Base-by-base conservation (phyloP, 768 basidiomycete genomes). In the Tylopilus balloui region DNA sequence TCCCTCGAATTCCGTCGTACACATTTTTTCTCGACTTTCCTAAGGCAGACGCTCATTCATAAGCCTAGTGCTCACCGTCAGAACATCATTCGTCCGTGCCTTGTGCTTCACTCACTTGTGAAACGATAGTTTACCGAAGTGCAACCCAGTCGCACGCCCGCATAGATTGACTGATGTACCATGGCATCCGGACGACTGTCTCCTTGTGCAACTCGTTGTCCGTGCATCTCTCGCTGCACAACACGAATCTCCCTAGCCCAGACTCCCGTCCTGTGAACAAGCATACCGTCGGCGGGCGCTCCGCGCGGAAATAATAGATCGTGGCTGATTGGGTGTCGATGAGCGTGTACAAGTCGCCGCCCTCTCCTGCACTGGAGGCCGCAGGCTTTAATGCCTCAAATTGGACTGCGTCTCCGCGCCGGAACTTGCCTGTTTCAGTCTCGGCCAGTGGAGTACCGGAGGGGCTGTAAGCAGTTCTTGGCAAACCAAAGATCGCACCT, bases 141-240 rank as follows among this genome's bases (percentile, higher is more conserved):
- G 60, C 59, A 35, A 55, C 41, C 61, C 57, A 66, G 35, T 63
- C 61, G 32, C 52, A 60, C n/a, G 58, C 42, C 12, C 10, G 29
- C 64, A 66, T 57, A 0, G 23, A 38, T 17, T 45, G 41, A 25
- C 54, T 54, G 3, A 65, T 35, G 36, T 55, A 41, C 49, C 43
- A 60, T 9, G 57, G 51, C 57, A 63, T 63, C 38, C 57, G 51
- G 36, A 65, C 6, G 20, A 62, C 63, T 5, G 61, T 50, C 27
- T 62, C 63, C 27, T 59, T 65, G 46, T 56, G 57, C 27, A 63
- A 34, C 20, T 63, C 50, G 39, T 55, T 61, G 13, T n/a, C n/a
- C 4, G 39, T 35, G 28, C 62, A 64, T 20, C 36, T 34, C 35
- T 64, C 64, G 4, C 52, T 52, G 17, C 58, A 63, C 46, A 64